A percentile compares a stretch with the other conserved stretches of the same genome.
Evolutionary conservation across 768 basidiomycete species (phyloP).

Genomic region (Macrolepiota fuliginosa): DNA sequence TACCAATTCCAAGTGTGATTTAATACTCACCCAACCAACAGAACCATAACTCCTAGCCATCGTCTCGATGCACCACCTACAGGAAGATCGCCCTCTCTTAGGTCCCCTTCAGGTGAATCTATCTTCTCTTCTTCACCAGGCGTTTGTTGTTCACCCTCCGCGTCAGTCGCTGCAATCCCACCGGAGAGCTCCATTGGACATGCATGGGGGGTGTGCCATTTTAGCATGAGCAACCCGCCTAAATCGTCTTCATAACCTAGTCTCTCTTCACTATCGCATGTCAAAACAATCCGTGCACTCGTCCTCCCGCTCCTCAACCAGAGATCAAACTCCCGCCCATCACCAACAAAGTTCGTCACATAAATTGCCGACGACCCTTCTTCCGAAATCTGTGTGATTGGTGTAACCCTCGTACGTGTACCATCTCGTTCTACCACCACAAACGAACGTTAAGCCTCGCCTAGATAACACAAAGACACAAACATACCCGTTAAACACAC

Average conservation of each 20-base stretch:
- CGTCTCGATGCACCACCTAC: conserved; percentile 16
- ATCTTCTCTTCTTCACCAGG: conserved; percentile 8
- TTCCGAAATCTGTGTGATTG: neutral
- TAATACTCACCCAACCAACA: conserved; percentile 23
- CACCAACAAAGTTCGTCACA: neutral
- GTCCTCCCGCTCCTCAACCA: neutral
- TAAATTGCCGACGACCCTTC: neutral
- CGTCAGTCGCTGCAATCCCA: neutral
- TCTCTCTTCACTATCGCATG: conserved; percentile 15
- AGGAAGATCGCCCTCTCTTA: conserved; percentile 24
- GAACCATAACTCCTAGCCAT: conserved; percentile 23
- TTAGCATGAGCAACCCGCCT: conserved; percentile 20
- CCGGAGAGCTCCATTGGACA: conserved; percentile 20
- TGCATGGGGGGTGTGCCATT: conserved; percentile 26
- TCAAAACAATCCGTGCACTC: conserved; percentile 5
- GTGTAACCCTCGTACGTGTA: no score
- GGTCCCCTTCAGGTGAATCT: conserved; percentile 18
- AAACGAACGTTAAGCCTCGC: neutral
- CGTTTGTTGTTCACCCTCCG: conserved; percentile 10
- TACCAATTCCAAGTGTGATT: neutral
- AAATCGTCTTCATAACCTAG: conserved; percentile 17
- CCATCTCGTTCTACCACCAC: neutral
- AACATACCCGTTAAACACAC: conserved; percentile 29
- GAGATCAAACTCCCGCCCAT: neutral
- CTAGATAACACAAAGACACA: neutral